Percentiles rank a stretch among this genome's conserved stretches.
These are phyloP conservation scores for Fusarium sp. DNA, from an alignment of 2,329 filamentous ascomycete genomes.

Conservation along the genomic window DNA sequence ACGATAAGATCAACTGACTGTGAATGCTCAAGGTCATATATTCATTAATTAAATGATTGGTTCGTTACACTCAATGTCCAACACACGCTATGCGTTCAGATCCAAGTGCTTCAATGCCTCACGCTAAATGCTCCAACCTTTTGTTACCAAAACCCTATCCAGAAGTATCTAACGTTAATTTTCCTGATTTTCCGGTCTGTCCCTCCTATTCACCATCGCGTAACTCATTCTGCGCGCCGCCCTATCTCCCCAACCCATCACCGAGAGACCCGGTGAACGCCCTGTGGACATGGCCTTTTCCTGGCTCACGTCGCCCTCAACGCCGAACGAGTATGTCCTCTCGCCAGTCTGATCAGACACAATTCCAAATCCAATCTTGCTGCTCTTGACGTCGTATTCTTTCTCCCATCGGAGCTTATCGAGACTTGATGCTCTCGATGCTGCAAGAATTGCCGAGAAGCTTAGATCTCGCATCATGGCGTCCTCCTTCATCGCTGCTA, in stretches of 20 bases:
- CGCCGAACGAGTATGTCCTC: conserved; percentile 42
- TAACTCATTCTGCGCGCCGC: conserved; percentile 42
- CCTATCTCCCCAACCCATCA: conserved; percentile 43
- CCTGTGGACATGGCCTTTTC: conserved; percentile 38
- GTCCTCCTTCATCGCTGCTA: conserved; percentile 44
- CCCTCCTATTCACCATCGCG: conserved; percentile 35
- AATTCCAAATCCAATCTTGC: conserved; percentile 45
- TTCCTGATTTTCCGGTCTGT: conserved; percentile 18
- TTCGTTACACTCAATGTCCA: conserved; percentile 11
- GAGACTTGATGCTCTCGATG: conserved; percentile 42
- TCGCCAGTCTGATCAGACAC: conserved; percentile 42
- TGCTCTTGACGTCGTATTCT: conserved; percentile 32
- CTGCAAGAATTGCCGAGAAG: conserved; percentile 47
- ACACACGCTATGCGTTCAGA: conserved; percentile 31
- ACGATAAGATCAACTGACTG: background rate
- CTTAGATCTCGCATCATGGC: conserved; percentile 44
- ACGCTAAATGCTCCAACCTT: conserved; percentile 4
- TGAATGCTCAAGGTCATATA: conserved; percentile 6
- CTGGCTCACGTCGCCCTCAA: conserved; percentile 47
- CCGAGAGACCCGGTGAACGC: conserved; percentile 40
- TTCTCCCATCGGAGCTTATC: conserved; percentile 45
- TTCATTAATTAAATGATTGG: conserved; percentile 27
- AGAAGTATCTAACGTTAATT: conserved; percentile 5
- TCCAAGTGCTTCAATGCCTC: conserved; percentile 13
- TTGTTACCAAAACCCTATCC: background rate